Percentiles rank a stretch among this genome's conserved stretches.
phyloP scores from a whole-genome alignment of 1,284 basidiomycete genomes.

The Stereum hirsutum region DNA sequence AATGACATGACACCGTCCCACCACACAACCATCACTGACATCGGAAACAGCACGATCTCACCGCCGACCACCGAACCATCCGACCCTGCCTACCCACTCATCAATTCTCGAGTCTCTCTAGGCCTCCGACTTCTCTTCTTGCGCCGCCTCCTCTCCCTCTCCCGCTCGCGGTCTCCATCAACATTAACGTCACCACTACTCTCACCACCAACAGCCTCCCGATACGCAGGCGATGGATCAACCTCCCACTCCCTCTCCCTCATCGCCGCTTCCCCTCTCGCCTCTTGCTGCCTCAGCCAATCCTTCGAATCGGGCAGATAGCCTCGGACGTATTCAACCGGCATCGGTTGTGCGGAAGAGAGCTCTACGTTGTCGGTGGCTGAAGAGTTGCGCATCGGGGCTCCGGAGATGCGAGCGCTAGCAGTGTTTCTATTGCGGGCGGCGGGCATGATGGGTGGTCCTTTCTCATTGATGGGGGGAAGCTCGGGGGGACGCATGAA shows the following conservation, averaged over 20 bases:
- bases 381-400: neutral
- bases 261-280: neutral
- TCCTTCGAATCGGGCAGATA: conserved; percentile 6
- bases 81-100: too few species aligned
- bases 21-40: too few species aligned
- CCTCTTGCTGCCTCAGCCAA: neutral
- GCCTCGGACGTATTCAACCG: neutral
- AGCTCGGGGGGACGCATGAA: neutral
- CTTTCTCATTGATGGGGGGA: neutral
- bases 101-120: neutral
- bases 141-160: neutral
- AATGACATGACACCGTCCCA: too few species aligned
- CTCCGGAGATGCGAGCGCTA: neutral
- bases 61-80: too few species aligned
- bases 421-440: neutral
- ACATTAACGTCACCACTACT: too few species aligned
- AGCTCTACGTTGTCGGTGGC: neutral
- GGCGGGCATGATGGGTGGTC: neutral
- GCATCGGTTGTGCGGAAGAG: neutral
- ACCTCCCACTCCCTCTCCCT: neutral
- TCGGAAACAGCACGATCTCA: too few species aligned
- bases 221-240: neutral
- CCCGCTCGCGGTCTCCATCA: neutral
- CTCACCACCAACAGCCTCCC: neutral
- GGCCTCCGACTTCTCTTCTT: neutral